Base-by-base conservation (phyloP, 2,329 filamentous ascomycete species). In the Chrysosporium queenslandicum region DNA sequence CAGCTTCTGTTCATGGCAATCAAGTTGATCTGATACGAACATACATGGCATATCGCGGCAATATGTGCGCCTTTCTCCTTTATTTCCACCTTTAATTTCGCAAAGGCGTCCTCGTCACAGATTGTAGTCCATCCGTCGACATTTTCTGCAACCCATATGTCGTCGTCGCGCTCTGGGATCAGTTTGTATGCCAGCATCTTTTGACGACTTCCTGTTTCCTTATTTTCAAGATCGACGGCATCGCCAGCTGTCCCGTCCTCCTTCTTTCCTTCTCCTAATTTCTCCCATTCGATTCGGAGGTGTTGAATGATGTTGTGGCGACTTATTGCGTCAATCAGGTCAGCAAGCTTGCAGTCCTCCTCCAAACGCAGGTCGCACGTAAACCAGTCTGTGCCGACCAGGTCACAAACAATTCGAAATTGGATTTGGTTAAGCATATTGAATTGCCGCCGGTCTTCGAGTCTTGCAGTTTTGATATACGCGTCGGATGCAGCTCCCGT, bases 1-100 rank as follows among this genome's bases (percentile, higher is more conserved):
- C 43, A 54, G 50, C 49, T 21, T 4, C 5, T 43, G 2, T 42
- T 20, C 25, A n/a, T 32, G 16, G 4, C 20, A 11, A 34, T 14
- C 30, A 9, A 29, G 53, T 25, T 45, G 12, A 5, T 25, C 14
- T 34, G 29, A 5, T 21, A 11, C 29, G 21, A 16, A 16, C 36
- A 25, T 55, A 58, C 56, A 46, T 55, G 56, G 34, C 53, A 58
- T 34, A 58, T 43, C 30, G 52, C 39, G 36, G 51, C 51, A 7
- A 47, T 34, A 37, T 46, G 46, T 9, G 42, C 29, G 20, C 46
- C 32, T 30, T 51, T 46, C 21, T 46, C 25, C 16, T 52, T 6
- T 12, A 56, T 27, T 20, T 25, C 29, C n/a, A 37, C 18, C 32
- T 49, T 56, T 16, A 58, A n/a, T 12, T 45, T 48, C 29, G 14